Percentiles rank a stretch among this genome's conserved stretches.
Evolutionary conservation across 495 filamentous ascomycete species (phyloP).

Genomic region (Thozetella sp.): DNA sequence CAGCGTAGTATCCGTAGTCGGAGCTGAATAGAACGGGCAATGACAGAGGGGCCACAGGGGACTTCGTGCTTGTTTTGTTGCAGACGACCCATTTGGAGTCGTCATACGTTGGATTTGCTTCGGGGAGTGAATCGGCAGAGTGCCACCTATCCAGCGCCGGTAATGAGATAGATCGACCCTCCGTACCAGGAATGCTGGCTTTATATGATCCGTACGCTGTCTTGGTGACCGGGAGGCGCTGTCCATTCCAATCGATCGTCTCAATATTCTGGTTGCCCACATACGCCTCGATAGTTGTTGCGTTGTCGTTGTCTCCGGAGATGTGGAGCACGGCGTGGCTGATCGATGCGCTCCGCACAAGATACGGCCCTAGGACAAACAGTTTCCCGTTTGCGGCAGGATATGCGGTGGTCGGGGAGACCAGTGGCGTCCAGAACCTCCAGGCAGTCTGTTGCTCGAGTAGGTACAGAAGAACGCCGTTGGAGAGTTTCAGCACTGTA

Average conservation of each 20-base stretch:
- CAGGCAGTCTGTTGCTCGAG: constrained; percentile 45
- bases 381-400: not conserved
- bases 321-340: constrained; percentile 51
- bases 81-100: constrained; percentile 54
- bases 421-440: constrained; percentile 49
- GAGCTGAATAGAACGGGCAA: constrained; percentile 60
- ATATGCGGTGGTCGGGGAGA: not conserved
- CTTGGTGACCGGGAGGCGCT: constrained; percentile 25
- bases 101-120: constrained; percentile 59
- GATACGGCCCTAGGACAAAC: constrained; percentile 67
- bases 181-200: constrained; percentile 36
- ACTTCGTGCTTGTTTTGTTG: constrained; percentile 54
- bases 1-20: constrained; percentile 73
- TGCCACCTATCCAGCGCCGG: constrained; percentile 56
- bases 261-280: constrained; percentile 33
- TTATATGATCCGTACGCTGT: constrained; percentile 12
- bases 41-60: constrained; percentile 58
- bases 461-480: constrained; percentile 36
- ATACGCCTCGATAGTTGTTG: constrained; percentile 65
- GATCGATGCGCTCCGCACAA: constrained; percentile 60
- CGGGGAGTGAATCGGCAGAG: constrained; percentile 66
- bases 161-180: constrained; percentile 40
- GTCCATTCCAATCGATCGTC: constrained; percentile 65
- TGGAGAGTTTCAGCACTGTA: constrained; percentile 34
- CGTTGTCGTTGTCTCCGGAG: constrained; percentile 66